Percentiles rank a stretch among this genome's conserved stretches.
These are phyloP conservation scores for Podospora tetraspora DNA, from an alignment of 495 filamentous ascomycete genomes.

Conservation along the genomic window DNA sequence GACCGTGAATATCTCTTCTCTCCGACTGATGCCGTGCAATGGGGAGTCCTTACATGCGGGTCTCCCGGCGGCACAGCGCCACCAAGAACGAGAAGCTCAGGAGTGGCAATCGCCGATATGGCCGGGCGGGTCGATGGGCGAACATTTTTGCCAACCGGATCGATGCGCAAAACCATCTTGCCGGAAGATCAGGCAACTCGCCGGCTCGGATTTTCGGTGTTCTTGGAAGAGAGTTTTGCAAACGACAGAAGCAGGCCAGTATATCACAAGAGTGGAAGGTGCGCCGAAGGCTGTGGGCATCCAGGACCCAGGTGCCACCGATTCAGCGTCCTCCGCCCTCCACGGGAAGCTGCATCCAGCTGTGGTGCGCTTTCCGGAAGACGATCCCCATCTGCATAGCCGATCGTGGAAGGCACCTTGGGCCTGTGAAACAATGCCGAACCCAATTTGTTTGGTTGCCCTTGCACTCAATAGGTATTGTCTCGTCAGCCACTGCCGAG, in stretches of 20 bases:
- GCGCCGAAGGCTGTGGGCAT: background rate
- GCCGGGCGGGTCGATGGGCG: background rate
- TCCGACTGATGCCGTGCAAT: background rate
- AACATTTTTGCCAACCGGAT: background rate
- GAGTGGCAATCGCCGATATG: conserved; percentile 4
- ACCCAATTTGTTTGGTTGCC: background rate
- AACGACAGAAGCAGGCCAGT: too few species aligned
- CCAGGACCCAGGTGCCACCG: background rate
- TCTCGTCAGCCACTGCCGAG: too few species aligned
- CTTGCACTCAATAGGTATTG: background rate
- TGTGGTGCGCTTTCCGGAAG: background rate
- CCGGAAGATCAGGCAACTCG: too few species aligned
- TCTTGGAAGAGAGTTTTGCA: too few species aligned
- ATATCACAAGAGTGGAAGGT: too few species aligned
- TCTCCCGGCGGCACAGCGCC: conserved; percentile 15
- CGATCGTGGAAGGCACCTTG: background rate
- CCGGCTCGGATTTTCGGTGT: too few species aligned
- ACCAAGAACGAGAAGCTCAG: conserved; percentile 14
- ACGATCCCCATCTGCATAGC: background rate
- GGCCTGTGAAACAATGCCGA: background rate
- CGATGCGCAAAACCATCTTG: background rate
- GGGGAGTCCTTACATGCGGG: conserved; percentile 16
- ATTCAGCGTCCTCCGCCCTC: background rate
- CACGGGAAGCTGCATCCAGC: background rate
- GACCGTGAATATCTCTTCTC: background rate